These are phyloP conservation scores for Lepidium africanum DNA, from an alignment of 345 rosid species.

Conservation along the genomic window DNA sequence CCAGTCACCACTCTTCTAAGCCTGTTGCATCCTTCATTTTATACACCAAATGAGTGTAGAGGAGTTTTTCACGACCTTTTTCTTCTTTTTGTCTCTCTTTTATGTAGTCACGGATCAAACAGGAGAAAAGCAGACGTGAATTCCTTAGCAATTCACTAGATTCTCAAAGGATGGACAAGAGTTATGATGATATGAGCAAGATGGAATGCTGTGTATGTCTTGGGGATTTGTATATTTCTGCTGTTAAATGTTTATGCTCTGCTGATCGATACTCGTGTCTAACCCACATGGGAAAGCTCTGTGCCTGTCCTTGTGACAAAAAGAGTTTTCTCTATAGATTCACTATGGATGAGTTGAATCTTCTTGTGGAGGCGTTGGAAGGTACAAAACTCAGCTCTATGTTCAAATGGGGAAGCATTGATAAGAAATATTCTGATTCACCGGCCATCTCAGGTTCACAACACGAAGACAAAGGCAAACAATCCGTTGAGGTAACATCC, in stretches of 20 bases:
- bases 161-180: slow-evolving; percentile 38
- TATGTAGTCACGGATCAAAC: slow-evolving; percentile 47
- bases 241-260: slow-evolving; percentile 52
- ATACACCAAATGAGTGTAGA: not conserved
- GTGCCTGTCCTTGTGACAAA: slow-evolving; percentile 49
- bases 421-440: slow-evolving; percentile 12
- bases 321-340: slow-evolving; percentile 49
- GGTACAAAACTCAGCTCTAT: slow-evolving; percentile 41
- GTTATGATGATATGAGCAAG: slow-evolving; percentile 37
- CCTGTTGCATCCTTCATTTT: not conserved
- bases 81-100: not conserved
- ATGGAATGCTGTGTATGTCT: slow-evolving; percentile 51
- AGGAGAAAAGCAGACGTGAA: slow-evolving; percentile 43
- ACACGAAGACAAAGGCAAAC: slow-evolving; percentile 8
- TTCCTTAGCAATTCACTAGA: slow-evolving; percentile 36
- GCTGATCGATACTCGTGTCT: slow-evolving; percentile 46
- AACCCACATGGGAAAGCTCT: slow-evolving; percentile 53
- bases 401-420: slow-evolving; percentile 38
- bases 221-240: slow-evolving; percentile 62
- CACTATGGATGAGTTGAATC: slow-evolving; percentile 40
- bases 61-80: not conserved
- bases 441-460: slow-evolving; percentile 5
- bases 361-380: slow-evolving; percentile 57
- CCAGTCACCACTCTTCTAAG: not conserved
- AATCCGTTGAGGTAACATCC: not conserved